Percentiles rank a stretch among this genome's conserved stretches.
These are phyloP conservation scores for Mortierella sp. DNA, from an alignment of 371 early-diverging fungal genomes.

Conservation along the genomic window DNA sequence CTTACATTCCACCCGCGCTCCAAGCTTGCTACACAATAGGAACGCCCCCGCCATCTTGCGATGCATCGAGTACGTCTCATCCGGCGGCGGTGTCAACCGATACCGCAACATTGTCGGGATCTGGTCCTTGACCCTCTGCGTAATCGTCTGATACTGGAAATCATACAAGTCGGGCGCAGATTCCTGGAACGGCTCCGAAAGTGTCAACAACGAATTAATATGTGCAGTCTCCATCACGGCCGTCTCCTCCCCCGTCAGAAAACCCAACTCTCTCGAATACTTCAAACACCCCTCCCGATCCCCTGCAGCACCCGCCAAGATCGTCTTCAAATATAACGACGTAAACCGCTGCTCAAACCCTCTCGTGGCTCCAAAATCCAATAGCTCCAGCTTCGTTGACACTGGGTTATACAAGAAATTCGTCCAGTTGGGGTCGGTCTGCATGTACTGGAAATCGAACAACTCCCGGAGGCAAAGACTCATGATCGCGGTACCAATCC, in stretches of 20 bases:
- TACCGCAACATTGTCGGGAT: conserved; percentile 96
- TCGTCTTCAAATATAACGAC: conserved; percentile 79
- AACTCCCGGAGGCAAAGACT: conserved; percentile 91
- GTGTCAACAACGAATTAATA: conserved; percentile 86
- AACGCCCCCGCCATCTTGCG: conserved; percentile 95
- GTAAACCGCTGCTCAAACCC: conserved; percentile 83
- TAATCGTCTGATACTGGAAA: conserved; percentile 87
- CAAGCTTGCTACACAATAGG: conserved; percentile 89
- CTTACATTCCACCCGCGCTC: conserved; percentile 81
- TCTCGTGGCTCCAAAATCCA: conserved; percentile 97
- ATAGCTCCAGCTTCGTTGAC: conserved; percentile 78
- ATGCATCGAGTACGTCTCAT: conserved; percentile 96
- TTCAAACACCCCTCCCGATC: conserved; percentile 84
- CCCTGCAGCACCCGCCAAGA: conserved; percentile 79
- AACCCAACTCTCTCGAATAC: conserved; percentile 88
- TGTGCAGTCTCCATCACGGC: conserved; percentile 92
- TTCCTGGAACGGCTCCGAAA: conserved; percentile 89
- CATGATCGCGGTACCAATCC: conserved; percentile 75
- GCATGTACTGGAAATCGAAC: conserved; percentile 95
- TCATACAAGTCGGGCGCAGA: conserved; percentile 75
- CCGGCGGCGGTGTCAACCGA: conserved; percentile 96
- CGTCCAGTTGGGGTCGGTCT: conserved; percentile 99
- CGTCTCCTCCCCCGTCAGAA: conserved; percentile 95
- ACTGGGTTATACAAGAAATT: conserved; percentile 91
- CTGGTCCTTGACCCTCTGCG: conserved; percentile 82